A percentile compares a stretch with the other conserved stretches of the same genome.
Conservation (phyloP, 2,329 filamentous ascomycete species). For the Colletotrichum aenigma region DNA sequence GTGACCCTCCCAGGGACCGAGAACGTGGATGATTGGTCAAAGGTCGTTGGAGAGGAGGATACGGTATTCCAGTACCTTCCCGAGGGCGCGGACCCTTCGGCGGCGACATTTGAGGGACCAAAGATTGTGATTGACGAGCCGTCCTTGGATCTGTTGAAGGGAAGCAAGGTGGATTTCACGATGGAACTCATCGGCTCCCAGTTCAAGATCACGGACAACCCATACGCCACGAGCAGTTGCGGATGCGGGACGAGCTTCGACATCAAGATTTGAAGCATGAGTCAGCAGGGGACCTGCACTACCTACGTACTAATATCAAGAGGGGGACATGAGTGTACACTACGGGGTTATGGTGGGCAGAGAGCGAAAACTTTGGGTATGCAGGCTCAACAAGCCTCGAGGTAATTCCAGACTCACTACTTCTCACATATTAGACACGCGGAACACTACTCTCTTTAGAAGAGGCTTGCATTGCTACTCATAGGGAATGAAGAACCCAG, state of each 20-base stretch:
- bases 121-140: constrained; percentile 89
- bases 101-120: constrained; percentile 46
- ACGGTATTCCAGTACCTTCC: constrained; percentile 79
- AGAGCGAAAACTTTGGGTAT: background rate
- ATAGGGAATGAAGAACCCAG: constrained; percentile 8
- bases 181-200: constrained; percentile 89
- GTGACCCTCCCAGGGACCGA: constrained; percentile 59
- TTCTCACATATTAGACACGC: background rate
- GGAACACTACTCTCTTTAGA: background rate
- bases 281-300: background rate
- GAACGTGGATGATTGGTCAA: constrained; percentile 34
- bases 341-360: background rate
- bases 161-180: constrained; percentile 95
- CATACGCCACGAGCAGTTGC: constrained; percentile 89
- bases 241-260: constrained; percentile 98
- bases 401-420: background rate
- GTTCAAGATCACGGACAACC: constrained; percentile 97
- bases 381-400: background rate
- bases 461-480: constrained; percentile 21
- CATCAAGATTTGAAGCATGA: constrained; percentile 66
- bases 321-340: background rate
- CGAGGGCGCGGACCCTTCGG: constrained; percentile 41
- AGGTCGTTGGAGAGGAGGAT: constrained; percentile 72
- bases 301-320: background rate
- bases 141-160: constrained; percentile 86